phyloP scores from a whole-genome alignment of 371 early-diverging fungal genomes.

The Catenaria anguillulae region DNA sequence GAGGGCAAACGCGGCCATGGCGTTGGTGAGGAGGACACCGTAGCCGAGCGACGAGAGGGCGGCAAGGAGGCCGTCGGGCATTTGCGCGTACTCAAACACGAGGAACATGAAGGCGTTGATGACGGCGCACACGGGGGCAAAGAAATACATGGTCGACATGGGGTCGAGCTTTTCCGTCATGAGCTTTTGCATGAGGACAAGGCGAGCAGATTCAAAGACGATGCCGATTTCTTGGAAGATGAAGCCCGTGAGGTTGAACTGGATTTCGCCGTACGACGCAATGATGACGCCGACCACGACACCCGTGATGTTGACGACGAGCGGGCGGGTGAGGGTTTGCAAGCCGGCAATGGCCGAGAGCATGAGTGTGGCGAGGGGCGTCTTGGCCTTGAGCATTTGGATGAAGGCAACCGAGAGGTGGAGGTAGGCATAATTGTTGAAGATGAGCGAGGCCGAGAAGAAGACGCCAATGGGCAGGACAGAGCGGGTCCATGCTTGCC shows the following conservation, averaged over 20 bases:
- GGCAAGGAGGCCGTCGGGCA: conserved; percentile 2
- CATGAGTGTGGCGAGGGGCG: conserved; percentile 17
- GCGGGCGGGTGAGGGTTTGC: conserved; percentile 8
- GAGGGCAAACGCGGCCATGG: conserved; percentile 14
- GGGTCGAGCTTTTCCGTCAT: conserved; percentile 20
- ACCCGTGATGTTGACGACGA: conserved; percentile 12
- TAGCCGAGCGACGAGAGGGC: conserved; percentile 10
- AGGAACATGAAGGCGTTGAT: conserved; percentile 15
- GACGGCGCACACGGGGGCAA: conserved; percentile 17
- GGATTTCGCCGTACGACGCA: conserved; percentile 18
- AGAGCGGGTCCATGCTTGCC: conserved; percentile 8
- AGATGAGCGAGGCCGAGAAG: conserved; percentile 16
- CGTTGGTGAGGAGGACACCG: conserved; percentile 11
- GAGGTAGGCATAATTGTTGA: conserved; percentile 19
- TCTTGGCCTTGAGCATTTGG: conserved; percentile 22
- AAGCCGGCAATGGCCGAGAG: conserved; percentile 9
- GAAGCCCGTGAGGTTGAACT: conserved; percentile 15
- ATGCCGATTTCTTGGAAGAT: conserved; percentile 15
- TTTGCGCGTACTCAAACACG: conserved; percentile 10
- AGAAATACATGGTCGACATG: conserved; percentile 15
- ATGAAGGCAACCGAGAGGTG: conserved; percentile 17
- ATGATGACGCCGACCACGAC: conserved; percentile 20
- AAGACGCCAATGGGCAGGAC: conserved; percentile 17
- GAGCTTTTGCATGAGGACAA: conserved; percentile 19
- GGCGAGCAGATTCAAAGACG: conserved; percentile 15